Percentiles rank a stretch among this genome's conserved stretches.
phyloP scores from a whole-genome alignment of 108 stramenopile species.

The Ochromonas danica region DNA sequence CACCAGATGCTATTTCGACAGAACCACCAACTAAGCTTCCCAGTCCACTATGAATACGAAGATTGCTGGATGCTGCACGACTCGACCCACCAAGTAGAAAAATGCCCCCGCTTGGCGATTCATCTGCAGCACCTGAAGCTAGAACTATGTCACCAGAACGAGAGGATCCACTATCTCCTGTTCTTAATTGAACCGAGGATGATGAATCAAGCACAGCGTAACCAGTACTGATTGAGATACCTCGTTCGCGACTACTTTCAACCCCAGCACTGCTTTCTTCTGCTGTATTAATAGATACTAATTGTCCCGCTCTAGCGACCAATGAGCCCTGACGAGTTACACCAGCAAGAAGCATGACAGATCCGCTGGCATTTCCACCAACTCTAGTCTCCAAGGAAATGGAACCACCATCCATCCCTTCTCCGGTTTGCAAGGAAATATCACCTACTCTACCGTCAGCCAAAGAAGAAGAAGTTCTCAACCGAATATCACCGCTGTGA shows the following conservation, averaged over 20 bases:
- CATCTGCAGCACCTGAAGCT: not conserved
- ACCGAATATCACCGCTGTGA: no score
- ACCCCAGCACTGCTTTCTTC: not conserved
- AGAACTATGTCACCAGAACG: slow-evolving; percentile 3
- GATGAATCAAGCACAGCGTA: no score
- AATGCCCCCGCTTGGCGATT: not conserved
- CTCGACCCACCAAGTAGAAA: not conserved
- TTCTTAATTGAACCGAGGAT: no score
- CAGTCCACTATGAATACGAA: not conserved
- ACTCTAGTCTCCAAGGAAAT: not conserved
- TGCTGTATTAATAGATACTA: no score
- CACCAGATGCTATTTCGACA: not conserved
- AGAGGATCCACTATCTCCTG: not conserved
- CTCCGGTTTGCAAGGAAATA: not conserved
- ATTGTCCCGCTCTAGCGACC: not conserved
- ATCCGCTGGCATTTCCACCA: no score
- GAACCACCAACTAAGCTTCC: not conserved
- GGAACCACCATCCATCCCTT: not conserved
- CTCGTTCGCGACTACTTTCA: not conserved
- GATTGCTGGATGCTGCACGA: not conserved
- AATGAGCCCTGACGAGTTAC: not conserved
- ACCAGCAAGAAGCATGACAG: no score
- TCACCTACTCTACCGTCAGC: no score
- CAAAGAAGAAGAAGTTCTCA: no score
- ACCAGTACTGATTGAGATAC: slow-evolving; percentile 19